A percentile compares a stretch with the other conserved stretches of the same genome.
Evolutionary conservation across 2,329 filamentous ascomycete genomes (phyloP).

Genomic region (Setomelanomma holmii): DNA sequence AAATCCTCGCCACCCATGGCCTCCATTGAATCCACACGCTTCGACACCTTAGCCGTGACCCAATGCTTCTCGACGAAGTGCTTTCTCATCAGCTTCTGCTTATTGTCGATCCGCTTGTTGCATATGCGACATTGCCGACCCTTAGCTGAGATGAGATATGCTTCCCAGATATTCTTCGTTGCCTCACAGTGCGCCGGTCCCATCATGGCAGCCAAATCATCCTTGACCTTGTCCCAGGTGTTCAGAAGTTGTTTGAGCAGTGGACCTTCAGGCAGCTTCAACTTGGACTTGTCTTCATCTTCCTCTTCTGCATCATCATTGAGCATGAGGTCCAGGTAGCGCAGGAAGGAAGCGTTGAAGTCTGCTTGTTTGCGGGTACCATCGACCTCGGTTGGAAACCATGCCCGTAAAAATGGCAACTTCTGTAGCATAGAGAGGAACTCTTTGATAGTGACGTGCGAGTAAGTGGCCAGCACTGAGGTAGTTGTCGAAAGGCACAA

Average conservation of each 20-base stretch:
- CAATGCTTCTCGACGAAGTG: conserved; percentile 23
- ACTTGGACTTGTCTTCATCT: not conserved
- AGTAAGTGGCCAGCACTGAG: conserved; percentile 15
- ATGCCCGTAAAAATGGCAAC: conserved; percentile 16
- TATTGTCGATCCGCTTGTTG: conserved; percentile 1
- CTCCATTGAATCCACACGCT: not conserved
- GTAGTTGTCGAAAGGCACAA: conserved; percentile 14
- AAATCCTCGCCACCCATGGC: not conserved
- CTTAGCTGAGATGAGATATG: conserved; percentile 8
- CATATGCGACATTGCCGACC: conserved; percentile 22
- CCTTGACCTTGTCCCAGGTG: conserved; percentile 22
- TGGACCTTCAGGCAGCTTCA: conserved; percentile 4
- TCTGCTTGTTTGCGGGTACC: conserved; percentile 10
- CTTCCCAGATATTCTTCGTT: conserved; percentile 11
- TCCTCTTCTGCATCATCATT: conserved; percentile 12
- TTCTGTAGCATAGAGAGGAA: conserved; percentile 15
- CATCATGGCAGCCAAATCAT: conserved; percentile 13
- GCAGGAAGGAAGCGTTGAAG: conserved; percentile 10
- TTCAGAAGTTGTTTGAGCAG: conserved; percentile 10
- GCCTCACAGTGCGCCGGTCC: conserved; percentile 3
- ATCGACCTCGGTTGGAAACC: conserved; percentile 22
- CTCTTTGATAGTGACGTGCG: conserved; percentile 6
- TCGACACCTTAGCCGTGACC: conserved; percentile 1
- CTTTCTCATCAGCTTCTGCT: conserved; percentile 7
- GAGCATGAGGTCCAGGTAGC: conserved; percentile 12